Base-by-base conservation (phyloP, 2,329 filamentous ascomycete genomes). In the Claviceps spartinae region DNA sequence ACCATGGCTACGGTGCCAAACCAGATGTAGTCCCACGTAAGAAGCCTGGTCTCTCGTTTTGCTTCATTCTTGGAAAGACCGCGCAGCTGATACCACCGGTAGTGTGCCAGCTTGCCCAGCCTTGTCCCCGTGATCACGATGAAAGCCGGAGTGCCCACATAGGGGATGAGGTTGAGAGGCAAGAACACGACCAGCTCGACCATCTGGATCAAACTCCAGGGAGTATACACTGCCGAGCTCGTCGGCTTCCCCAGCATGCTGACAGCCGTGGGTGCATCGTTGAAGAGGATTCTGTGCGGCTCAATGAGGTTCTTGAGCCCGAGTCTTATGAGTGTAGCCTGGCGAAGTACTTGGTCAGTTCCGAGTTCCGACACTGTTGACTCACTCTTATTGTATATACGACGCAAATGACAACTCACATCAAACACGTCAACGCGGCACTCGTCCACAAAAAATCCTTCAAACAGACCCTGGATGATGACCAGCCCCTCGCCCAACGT, bases 171-270 rank as follows among this genome's bases (percentile, higher is more conserved):
- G 64, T 95, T 97, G 54, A 98, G 77, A 1, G 93, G 86, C 1
- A 90, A 74, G 61, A 84, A 83, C 34, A 87, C 60, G 38, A 94
- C 72, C 54, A 96, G 85, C 68, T 96, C 91, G 56, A 87, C 64
- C 53, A 95, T 93, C 67, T 96, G 91, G n/a, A 87, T 79, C 51
- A 95, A 72, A 52, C 87, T 95, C 74, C 94, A 96, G 0, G 91
- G 91, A 8, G 86, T 83, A 67, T 93, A 96, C 18, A 88, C 76
- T 0, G 88, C 86, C 1, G 81, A 75, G 22, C 72, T 80, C 0
- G 84, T 89, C 0, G 89, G 88, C 58, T 88, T 89, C 30, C 90
- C 91, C 0, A 97, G 80, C 67, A 84, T 83, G 63, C 84, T 84
- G 48, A 93, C 82, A 0, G 88, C 79, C 60, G 84, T 82, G 47